Base-by-base conservation (phyloP, 208 protist species). In the Herpetomonas samuelpessoai region DNA sequence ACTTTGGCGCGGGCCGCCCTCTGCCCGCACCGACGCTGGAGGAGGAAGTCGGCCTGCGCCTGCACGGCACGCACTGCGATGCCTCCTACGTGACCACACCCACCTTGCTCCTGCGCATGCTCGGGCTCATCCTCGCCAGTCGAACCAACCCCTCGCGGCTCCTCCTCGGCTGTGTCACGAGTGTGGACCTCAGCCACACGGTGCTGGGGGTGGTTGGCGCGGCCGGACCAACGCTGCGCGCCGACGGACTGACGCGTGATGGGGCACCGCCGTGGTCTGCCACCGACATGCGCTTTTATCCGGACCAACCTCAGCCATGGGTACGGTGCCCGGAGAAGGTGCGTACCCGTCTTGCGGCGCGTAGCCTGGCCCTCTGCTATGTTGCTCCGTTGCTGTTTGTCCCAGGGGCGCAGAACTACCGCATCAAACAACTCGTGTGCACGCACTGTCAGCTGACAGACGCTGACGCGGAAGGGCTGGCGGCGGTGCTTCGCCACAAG, bases 331-430 rank as follows among this genome's bases (percentile, higher is more conserved):
- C 63, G 7, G 27, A 18, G 3, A 49, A 44, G 47, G 46, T 70
- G 3, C 31, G 59, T 24, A 24, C 54, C 21, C 18, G 27, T 6
- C 51, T 78, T 4, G 74, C 73, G 19, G 38, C 67, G 50, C 76
- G 83, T 47, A 81, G 74, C 38, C 53, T 85, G 14, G 66, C 63
- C 3, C 35, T 86, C 2, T 57, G 68, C 16, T 83, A 81, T 50
- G 55, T 85, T 2, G 64, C 63, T 0, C 83, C 83, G 19, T 70
- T 86, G 31, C 69, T 87, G 18, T 91, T 78, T 55, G 51, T 71
- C 12, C 71, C 68, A 3, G 79, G 69, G 12, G 39, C 48, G 12
- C 61, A 31, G 2, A 56, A 49, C 26, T 87, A 79, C 52, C 53
- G 60, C n/a, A 55, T 87, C 19, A 60, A 44, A 18, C 35, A 56